Evolutionary conservation across 352 stramenopile species (phyloP).

Genomic region (Phytophthora melonis): DNA sequence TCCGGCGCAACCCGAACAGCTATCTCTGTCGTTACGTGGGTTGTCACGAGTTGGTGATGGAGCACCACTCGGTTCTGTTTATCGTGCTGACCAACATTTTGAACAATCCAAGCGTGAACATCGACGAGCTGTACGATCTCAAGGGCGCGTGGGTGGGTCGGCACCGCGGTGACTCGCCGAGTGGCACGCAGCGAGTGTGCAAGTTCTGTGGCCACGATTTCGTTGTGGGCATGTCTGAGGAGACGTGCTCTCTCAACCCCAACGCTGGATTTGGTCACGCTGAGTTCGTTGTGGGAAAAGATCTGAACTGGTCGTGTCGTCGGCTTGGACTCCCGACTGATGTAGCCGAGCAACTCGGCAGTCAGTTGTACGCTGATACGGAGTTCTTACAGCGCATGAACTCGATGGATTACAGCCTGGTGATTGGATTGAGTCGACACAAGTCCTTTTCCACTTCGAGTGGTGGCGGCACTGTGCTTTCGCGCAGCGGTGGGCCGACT

Average conservation of each 20-base stretch:
- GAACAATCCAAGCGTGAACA: slow-evolving; percentile 85
- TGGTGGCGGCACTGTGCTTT: slow-evolving; percentile 41
- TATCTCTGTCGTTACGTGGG: slow-evolving; percentile 91
- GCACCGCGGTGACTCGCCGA: slow-evolving; percentile 65
- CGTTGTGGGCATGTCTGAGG: slow-evolving; percentile 86
- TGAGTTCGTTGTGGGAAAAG: slow-evolving; percentile 87
- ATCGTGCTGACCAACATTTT: slow-evolving; percentile 92
- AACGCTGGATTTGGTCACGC: slow-evolving; percentile 68
- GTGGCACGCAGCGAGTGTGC: slow-evolving; percentile 80
- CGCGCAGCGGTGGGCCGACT: slow-evolving; percentile 38
- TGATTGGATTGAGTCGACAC: slow-evolving; percentile 92
- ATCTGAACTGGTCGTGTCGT: slow-evolving; percentile 88
- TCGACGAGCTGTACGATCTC: slow-evolving; percentile 91
- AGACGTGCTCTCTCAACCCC: slow-evolving; percentile 77
- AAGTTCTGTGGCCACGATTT: slow-evolving; percentile 91
- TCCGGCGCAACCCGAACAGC: slow-evolving; percentile 86
- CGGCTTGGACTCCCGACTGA: slow-evolving; percentile 76
- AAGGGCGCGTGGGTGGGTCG: slow-evolving; percentile 93
- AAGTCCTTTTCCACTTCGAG: slow-evolving; percentile 51
- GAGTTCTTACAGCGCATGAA: slow-evolving; percentile 95
- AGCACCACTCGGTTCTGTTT: slow-evolving; percentile 87
- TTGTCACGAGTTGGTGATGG: slow-evolving; percentile 88
- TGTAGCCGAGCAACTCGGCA: slow-evolving; percentile 75
- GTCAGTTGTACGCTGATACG: slow-evolving; percentile 92
- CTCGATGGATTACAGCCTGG: slow-evolving; percentile 97